Percentiles rank a stretch among this genome's conserved stretches.
phyloP scores from a whole-genome alignment of 257 asterid genomes.

The Nicotiana obtusifolia region DNA sequence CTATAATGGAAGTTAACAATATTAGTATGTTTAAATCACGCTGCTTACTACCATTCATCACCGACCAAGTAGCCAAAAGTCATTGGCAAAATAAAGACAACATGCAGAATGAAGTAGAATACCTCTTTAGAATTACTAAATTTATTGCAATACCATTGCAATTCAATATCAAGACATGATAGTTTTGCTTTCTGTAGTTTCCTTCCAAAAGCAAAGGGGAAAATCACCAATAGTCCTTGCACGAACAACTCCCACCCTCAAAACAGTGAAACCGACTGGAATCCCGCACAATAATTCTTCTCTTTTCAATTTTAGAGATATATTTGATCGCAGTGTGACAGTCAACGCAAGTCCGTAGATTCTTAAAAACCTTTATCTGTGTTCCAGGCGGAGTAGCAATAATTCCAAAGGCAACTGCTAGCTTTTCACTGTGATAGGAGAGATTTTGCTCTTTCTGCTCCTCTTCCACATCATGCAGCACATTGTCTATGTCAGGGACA shows the following conservation, averaged over 20 bases:
- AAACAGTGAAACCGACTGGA: conserved; percentile 64
- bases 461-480: conserved; percentile 76
- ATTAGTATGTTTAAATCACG: too few relatives aligned
- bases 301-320: conserved; percentile 47
- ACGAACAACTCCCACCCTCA: conserved; percentile 59
- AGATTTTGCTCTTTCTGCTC: conserved; percentile 67
- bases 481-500: conserved; percentile 47
- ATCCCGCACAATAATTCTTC: conserved; percentile 54
- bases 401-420: conserved; percentile 69
- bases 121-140: background rate
- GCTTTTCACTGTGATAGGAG: conserved; percentile 62
- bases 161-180: background rate
- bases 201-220: background rate
- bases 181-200: background rate
- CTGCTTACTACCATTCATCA: too few relatives aligned
- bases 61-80: background rate
- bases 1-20: background rate
- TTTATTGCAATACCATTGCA: background rate
- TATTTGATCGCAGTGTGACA: conserved; percentile 72
- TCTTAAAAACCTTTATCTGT: conserved; percentile 69
- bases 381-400: conserved; percentile 45
- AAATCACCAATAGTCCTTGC: conserved; percentile 42
- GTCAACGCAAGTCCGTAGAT: conserved; percentile 69
- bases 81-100: background rate
- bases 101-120: background rate